phyloP scores from a whole-genome alignment of 1,139 yeast genomes.

The Saccharomyces hybrid region DNA sequence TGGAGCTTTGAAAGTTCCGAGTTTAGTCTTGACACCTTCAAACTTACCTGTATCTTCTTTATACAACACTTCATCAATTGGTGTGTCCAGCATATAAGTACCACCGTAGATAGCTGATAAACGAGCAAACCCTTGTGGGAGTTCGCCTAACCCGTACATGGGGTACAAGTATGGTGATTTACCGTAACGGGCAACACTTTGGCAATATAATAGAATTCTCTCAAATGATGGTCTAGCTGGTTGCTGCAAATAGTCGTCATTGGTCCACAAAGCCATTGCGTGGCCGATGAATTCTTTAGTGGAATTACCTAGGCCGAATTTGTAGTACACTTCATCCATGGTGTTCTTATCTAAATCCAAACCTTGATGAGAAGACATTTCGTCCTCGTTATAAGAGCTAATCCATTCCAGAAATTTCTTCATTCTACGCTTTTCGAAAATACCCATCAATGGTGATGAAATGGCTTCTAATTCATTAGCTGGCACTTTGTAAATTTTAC shows the following conservation, averaged over 20 bases:
- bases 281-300: constrained; percentile 96
- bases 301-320: constrained; percentile 87
- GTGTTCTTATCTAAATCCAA: constrained; percentile 79
- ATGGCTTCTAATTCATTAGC: constrained; percentile 87
- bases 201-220: constrained; percentile 75
- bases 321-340: constrained; percentile 83
- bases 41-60: constrained; percentile 51
- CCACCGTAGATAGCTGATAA: constrained; percentile 97
- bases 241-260: constrained; percentile 78
- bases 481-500: constrained; percentile 92
- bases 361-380: constrained; percentile 73
- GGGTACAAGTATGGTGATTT: constrained; percentile 96
- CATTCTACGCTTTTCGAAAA: constrained; percentile 94
- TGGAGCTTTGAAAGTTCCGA: constrained; percentile 88
- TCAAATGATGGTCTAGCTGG: constrained; percentile 92
- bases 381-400: constrained; percentile 73
- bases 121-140: constrained; percentile 98
- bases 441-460: constrained; percentile 86
- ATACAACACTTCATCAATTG: constrained; percentile 81
- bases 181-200: constrained; percentile 90
- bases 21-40: constrained; percentile 81
- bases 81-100: constrained; percentile 95
- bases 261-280: constrained; percentile 96
- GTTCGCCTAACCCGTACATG: constrained; percentile 90
- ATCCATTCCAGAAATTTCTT: constrained; percentile 85